Evolutionary conservation across 2,329 filamentous ascomycete species (phyloP).

Genomic region (Fusarium chlamydosporum): DNA sequence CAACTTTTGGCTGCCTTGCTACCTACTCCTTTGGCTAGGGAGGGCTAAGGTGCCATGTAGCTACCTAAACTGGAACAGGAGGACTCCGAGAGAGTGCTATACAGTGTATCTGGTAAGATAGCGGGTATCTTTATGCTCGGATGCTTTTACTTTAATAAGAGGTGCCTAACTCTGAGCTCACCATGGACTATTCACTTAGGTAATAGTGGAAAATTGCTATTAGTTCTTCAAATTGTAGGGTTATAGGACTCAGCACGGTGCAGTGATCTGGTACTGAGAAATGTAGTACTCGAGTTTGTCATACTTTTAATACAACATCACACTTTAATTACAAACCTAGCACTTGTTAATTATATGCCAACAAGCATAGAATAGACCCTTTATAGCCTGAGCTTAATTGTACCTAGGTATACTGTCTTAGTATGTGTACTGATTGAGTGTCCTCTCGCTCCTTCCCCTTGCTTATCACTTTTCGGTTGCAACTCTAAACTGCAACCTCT

Average conservation of each 20-base stretch:
- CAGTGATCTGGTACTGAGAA: not conserved
- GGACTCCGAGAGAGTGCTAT: not conserved
- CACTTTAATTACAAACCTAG: not conserved
- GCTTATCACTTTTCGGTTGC: not conserved
- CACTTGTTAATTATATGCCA: not conserved
- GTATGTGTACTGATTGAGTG: not conserved
- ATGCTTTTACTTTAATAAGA: no score
- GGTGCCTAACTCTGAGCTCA: no score
- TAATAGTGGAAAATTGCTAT: not conserved
- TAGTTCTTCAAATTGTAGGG: no score
- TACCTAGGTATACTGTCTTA: not conserved
- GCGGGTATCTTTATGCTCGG: not conserved
- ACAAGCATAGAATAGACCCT: no score
- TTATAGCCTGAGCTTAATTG: no score
- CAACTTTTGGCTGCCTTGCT: not conserved
- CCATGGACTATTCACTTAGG: not conserved
- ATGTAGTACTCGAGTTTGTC: no score
- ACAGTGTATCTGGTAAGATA: not conserved
- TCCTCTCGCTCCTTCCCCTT: not conserved
- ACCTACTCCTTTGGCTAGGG: not conserved
- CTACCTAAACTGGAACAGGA: not conserved
- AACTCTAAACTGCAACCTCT: not conserved
- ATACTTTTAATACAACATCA: not conserved
- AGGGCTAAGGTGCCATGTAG: not conserved
- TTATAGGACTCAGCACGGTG: not conserved